phyloP scores from a whole-genome alignment of 441 rosid genomes.

The Hypseocharis bilobata region DNA sequence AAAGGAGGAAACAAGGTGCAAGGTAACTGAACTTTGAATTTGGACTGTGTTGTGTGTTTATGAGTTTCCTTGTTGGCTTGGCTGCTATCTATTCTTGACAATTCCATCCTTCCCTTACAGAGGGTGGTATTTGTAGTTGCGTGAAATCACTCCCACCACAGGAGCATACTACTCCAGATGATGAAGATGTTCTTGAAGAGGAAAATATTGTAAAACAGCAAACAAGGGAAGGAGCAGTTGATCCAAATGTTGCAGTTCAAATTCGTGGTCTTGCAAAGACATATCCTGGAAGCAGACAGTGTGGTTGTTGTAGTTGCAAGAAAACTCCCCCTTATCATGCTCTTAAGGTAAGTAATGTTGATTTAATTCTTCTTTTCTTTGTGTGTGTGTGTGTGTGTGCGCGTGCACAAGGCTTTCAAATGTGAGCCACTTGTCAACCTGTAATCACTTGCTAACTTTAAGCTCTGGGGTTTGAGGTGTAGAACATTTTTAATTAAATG shows the following conservation, averaged over 20 bases:
- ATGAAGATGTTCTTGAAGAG: conserved; percentile 81
- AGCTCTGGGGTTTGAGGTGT: too few species aligned
- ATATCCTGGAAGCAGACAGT: conserved; percentile 55
- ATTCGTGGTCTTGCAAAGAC: conserved; percentile 74
- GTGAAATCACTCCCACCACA: conserved; percentile 45
- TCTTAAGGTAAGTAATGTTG: conserved; percentile 42
- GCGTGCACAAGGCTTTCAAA: too few species aligned
- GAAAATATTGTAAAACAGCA: conserved; percentile 58
- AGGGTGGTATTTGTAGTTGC: conserved; percentile 84
- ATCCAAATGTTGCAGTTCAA: conserved; percentile 68
- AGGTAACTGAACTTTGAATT: conserved; percentile 40
- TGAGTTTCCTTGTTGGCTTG: conserved; percentile 7
- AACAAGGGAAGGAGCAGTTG: conserved; percentile 34
- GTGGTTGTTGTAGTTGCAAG: conserved; percentile 62
- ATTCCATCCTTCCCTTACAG: conserved; percentile 29
- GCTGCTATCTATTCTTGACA: conserved; percentile 15
- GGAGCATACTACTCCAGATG: conserved; percentile 53
- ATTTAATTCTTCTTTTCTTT: not conserved
- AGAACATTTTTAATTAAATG: too few species aligned
- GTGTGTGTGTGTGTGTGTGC: too few species aligned
- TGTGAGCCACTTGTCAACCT: too few species aligned
- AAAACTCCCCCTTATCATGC: conserved; percentile 76
- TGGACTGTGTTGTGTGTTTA: not conserved
- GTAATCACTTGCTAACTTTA: too few species aligned
- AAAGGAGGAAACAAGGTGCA: conserved; percentile 53